A percentile compares a stretch with the other conserved stretches of the same genome.
Evolutionary conservation across 2,329 filamentous ascomycete genomes (phyloP).

Genomic region (Arthrinium phaeospermum): DNA sequence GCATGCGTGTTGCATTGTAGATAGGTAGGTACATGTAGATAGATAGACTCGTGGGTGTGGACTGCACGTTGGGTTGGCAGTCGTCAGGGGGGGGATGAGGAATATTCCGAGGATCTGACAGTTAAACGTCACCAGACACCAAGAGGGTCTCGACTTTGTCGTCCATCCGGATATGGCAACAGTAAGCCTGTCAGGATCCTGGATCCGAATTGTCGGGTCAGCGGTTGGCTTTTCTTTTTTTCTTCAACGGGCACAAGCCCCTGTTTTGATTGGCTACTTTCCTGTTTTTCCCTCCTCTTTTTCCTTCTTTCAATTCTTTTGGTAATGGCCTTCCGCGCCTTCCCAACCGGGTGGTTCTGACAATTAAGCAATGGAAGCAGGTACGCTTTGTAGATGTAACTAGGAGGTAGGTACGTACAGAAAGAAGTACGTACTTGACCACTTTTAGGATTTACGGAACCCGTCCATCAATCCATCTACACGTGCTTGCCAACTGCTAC

Average conservation of each 20-base stretch:
- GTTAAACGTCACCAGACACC: background rate
- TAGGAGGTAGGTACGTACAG: no score
- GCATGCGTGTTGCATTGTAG: background rate
- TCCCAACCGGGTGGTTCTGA: background rate
- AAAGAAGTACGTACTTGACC: background rate
- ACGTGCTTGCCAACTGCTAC: background rate
- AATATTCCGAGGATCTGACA: slow-evolving; percentile 11
- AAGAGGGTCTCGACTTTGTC: slow-evolving; percentile 13
- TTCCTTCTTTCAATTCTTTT: background rate
- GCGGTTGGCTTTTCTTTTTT: slow-evolving; percentile 4
- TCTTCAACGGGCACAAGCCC: background rate
- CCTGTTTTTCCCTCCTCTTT: background rate
- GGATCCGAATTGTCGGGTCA: slow-evolving; percentile 11
- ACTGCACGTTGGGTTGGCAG: background rate
- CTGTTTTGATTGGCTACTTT: background rate
- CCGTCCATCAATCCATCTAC: background rate
- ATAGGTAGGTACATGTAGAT: background rate
- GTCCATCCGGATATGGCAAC: background rate
- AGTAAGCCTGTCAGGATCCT: slow-evolving; percentile 1
- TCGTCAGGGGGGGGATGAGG: background rate
- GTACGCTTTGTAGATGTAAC: no score
- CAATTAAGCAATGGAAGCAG: background rate
- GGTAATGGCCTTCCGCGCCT: background rate
- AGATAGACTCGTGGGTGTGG: background rate
- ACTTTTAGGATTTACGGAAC: background rate